Evolutionary conservation across 78 protist species (phyloP).

Genomic region (Planoprotostelium fungivorum): DNA sequence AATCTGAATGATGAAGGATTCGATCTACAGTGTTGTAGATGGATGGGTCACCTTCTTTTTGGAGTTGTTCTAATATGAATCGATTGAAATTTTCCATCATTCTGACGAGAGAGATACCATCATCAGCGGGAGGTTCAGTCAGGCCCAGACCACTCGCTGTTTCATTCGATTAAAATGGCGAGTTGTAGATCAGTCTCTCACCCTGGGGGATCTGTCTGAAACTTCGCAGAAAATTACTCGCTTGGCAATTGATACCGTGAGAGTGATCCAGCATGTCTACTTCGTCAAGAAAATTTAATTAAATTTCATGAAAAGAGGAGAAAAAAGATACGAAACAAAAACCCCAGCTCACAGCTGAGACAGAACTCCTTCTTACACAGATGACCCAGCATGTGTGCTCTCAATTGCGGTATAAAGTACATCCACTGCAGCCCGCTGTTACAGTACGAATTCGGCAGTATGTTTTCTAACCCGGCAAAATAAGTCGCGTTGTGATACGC

Average conservation of each 20-base stretch:
- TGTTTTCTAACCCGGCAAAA: conserved; percentile 66
- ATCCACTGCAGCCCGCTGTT: conserved; percentile 67
- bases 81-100: conserved; percentile 38
- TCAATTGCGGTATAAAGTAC: conserved; percentile 64
- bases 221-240: conserved; percentile 58
- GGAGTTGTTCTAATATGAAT: conserved; percentile 60
- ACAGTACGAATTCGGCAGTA: conserved; percentile 47
- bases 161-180: neutral
- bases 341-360: conserved; percentile 68
- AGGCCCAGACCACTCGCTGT: conserved; percentile 22
- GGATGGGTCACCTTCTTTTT: conserved; percentile 41
- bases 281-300: neutral
- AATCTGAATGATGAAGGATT: neutral
- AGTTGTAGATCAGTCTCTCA: neutral
- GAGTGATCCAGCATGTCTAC: conserved; percentile 49
- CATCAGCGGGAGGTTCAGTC: conserved; percentile 27
- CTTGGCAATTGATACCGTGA: conserved; percentile 26
- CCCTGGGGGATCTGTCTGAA: conserved; percentile 58
- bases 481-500: conserved; percentile 47
- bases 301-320: neutral
- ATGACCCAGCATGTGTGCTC: conserved; percentile 33
- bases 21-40: neutral
- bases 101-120: conserved; percentile 29
- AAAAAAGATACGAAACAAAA: conserved; percentile 47
- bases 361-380: conserved; percentile 55